Evolutionary conservation across 257 asterid genomes (phyloP).

Genomic region (Plectranthus barbatus): DNA sequence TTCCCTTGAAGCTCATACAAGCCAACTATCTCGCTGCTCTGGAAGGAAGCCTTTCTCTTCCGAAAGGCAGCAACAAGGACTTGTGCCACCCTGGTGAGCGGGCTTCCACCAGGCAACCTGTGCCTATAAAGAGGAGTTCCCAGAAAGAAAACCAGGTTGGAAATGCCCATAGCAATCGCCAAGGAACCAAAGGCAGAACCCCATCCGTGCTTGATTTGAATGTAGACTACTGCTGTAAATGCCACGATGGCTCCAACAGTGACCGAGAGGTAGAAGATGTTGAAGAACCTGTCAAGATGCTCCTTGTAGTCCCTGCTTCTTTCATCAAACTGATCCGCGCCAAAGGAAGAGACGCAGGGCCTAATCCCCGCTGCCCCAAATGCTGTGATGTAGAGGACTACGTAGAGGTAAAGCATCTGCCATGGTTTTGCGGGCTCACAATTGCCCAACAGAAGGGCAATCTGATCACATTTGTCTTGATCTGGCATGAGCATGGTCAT

Average conservation of each 20-base stretch:
- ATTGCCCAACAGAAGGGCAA: conserved; percentile 77
- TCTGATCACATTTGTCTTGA: conserved; percentile 75
- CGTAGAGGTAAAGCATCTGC: conserved; percentile 89
- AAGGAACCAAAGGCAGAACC: conserved; percentile 86
- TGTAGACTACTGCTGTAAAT: conserved; percentile 82
- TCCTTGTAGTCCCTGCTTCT: conserved; percentile 54
- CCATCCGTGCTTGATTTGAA: conserved; percentile 89
- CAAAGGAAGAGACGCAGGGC: conserved; percentile 99
- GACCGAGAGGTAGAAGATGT: conserved; percentile 90
- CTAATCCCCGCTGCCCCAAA: conserved; percentile 97
- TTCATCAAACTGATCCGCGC: conserved; percentile 95
- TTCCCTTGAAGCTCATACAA: conserved; percentile 82
- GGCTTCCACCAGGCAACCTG: conserved; percentile 91
- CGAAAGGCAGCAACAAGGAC: conserved; percentile 77
- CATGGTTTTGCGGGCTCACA: conserved; percentile 85
- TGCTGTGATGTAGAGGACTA: conserved; percentile 66
- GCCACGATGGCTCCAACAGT: conserved; percentile 92
- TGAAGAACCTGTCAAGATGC: conserved; percentile 84
- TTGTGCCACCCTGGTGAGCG: conserved; percentile 88
- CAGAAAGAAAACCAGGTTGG: conserved; percentile 76
- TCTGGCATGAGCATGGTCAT: conserved; percentile 54
- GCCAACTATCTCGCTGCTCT: conserved; percentile 71
- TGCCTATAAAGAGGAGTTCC: conserved; percentile 95
- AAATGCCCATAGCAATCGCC: conserved; percentile 91
- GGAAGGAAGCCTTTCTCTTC: conserved; percentile 61